Conservation (phyloP, 257 asterid genomes). For the Przewalskia tangutica region DNA sequence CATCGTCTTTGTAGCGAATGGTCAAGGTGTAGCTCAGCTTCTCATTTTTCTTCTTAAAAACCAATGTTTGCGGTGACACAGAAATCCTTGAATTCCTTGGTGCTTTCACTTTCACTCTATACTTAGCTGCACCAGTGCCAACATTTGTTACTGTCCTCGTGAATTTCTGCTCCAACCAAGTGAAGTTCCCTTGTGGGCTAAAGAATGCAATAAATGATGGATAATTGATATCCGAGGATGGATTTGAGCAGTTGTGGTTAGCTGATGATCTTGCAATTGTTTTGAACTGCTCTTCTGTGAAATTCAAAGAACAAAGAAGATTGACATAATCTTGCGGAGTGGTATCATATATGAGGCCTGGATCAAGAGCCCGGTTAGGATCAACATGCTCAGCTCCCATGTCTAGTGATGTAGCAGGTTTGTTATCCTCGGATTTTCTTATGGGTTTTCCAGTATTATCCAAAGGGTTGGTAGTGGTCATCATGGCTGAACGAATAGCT, state of each 20-base stretch:
- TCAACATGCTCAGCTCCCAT: slow-evolving; percentile 7
- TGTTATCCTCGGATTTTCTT: background rate
- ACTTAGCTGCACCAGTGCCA: slow-evolving; percentile 8
- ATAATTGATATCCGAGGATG: slow-evolving; percentile 11
- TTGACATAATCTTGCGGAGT: slow-evolving; percentile 2
- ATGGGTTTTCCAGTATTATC: slow-evolving; percentile 16
- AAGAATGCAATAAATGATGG: slow-evolving; percentile 10
- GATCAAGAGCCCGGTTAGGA: background rate
- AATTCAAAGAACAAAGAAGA: background rate
- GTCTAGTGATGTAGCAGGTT: background rate
- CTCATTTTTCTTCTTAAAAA: slow-evolving; percentile 7
- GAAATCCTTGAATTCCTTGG: background rate
- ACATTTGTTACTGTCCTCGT: slow-evolving; percentile 10
- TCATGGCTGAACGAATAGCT: slow-evolving; percentile 33
- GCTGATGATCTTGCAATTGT: slow-evolving; percentile 4
- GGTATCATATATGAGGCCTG: slow-evolving; percentile 4
- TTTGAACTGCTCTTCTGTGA: slow-evolving; percentile 1
- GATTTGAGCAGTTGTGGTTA: slow-evolving; percentile 1
- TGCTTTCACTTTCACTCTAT: background rate
- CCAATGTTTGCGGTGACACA: background rate
- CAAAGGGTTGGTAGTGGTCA: slow-evolving; percentile 21
- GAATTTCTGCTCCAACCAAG: background rate
- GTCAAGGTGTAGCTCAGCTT: slow-evolving; percentile 5
- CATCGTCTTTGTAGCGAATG: background rate
- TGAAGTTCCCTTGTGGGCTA: background rate